Base-by-base conservation (phyloP, 2,329 filamentous ascomycete genomes). In the Sclerotinia glacialis region DNA sequence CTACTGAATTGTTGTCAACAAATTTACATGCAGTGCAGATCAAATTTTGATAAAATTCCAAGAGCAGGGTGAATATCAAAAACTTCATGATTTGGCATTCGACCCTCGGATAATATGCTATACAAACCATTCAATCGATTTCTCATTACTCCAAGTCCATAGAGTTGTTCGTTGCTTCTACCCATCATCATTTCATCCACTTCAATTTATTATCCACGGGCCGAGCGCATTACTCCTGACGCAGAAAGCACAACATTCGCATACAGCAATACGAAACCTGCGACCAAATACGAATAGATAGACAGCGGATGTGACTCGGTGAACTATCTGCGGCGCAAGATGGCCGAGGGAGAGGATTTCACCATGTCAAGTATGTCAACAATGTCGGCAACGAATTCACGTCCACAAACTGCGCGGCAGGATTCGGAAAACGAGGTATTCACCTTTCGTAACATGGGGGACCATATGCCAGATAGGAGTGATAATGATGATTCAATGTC, bases 261-360 rank as follows among this genome's bases (percentile, higher is more conserved):
- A 37, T 34, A 40, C 37, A 54, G 52, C 28, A 54, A 54, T 60
- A 65, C 46, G 26, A 65, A 53, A 34, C 11, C 55, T 52, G 56
- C 44, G 34, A 31, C 34, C 34, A 52, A 37, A 46, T 11, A 53
- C 53, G 34, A 44, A 40, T 21, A 37, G 34, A 31, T 40, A 53
- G 16, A 40, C 42, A 14, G 66, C 71, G 71, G 65, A 76, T 75
- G 74, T 68, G 66, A 75, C 70, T 70, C 68, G 70, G 67, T 65
- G 69, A 67, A 66, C 37, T 66, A 21, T 37, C 31, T 37, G 44
- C 58, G 44, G 58, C 6, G 65, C 64, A 72, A 63, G n/a, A 76
- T 76, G 74, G 73, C 70, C 70, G 73, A 74, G 70, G 73, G 71
- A 68, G 72, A 71, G 64, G 69, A 69, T 62, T 61, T 40, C 23